Evolutionary conservation across 805 yeast species (phyloP), one percentile per base, ranked within the genome.

Genomic region (Candida adriatica): DNA sequence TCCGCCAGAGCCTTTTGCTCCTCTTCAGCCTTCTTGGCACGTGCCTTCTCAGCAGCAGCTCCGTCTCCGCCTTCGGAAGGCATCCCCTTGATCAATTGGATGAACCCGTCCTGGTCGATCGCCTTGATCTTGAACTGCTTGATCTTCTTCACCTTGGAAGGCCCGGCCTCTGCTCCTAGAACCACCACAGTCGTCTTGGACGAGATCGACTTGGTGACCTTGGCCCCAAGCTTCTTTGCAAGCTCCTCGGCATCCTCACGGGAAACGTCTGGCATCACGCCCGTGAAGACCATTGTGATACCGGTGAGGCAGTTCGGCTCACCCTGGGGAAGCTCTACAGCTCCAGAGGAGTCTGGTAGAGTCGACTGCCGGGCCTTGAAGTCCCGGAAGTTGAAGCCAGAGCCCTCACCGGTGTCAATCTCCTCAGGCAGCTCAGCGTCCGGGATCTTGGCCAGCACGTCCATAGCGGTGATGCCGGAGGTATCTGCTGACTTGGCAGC

Each of bases 111-210:
- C 56, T 92, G 95, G 48, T 75, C 78, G 38, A 90, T 79, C 24
- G 94, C 86, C 56, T 88, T 88, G 33, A 85, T 74, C 6, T 73
- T 69, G 42, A 78, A 62, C 31, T 75, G 72, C 46, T 74, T 79
- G 43, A 94, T 90, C 49, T 79, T 84, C 46, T 74, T 73, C 26
- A 92, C 75, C 56, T 92, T 92, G n/a, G 86, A 76, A 3, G 97
- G 96, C 1, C 98, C 98, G 3, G 98, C 97, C 44, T 92, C 96
- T 31, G 71, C 86, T 6, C 98, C 98, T 18, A 92, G 66, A 2
- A 92, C 96, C 2, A 90, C 95, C 27, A 87, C 65, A 16, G 86
- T 73, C 1, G 98, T 92, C 48, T 80, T 84, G 8, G 85, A 75
- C 34, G 92, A 82, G 16, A 90, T 79, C 0, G 95, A 73, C 45